Percentiles rank a stretch among this genome's conserved stretches.
Conservation (phyloP, 202 grass and related monocot genomes). For the Brachypodium distachyon region DNA sequence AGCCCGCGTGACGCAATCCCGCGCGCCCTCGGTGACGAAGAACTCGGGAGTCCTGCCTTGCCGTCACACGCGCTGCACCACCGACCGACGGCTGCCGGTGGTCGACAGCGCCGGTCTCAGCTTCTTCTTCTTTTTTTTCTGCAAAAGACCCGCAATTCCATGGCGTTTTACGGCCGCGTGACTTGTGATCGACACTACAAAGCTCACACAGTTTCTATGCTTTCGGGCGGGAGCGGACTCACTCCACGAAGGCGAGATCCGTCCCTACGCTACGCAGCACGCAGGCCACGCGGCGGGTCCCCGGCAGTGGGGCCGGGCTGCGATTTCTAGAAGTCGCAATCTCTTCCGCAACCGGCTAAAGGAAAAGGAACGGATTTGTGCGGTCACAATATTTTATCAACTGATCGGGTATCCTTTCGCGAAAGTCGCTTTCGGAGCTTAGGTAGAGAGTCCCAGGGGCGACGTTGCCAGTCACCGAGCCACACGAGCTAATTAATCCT, state of each 20-base stretch:
- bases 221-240: not conserved
- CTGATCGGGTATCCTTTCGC: not conserved
- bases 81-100: slow-evolving; percentile 42
- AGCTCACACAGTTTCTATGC: not conserved
- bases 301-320: slow-evolving; percentile 1
- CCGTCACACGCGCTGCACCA: slow-evolving; percentile 13
- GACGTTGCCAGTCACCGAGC: slow-evolving; percentile 14
- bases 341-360: not conserved
- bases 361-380: not conserved
- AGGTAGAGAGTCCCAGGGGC: slow-evolving; percentile 4
- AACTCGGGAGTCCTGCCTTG: too few species aligned
- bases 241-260: not conserved
- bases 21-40: not conserved
- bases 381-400: not conserved
- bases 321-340: not conserved
- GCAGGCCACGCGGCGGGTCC: not conserved
- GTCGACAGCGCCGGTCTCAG: not conserved
- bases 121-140: not conserved
- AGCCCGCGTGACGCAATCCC: slow-evolving; percentile 8
- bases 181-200: not conserved
- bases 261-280: not conserved
- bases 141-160: not conserved
- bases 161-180: not conserved
- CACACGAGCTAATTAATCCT: slow-evolving; percentile 14
- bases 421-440: slow-evolving; percentile 27